phyloP scores from a whole-genome alignment of 1,139 yeast genomes.

The Lodderomyces margitis region DNA sequence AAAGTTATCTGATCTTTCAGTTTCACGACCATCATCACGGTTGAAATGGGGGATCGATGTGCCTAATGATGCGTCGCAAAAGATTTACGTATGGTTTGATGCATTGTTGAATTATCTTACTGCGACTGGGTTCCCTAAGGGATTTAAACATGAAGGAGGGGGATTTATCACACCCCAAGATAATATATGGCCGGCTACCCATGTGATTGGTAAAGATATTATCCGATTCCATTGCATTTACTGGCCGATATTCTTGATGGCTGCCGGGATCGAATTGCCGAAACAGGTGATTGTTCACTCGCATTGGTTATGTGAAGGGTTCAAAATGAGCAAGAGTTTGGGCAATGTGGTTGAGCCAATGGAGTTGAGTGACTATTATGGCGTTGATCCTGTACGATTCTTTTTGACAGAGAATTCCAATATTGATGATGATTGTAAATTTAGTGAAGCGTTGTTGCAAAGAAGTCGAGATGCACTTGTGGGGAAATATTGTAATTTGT shows the following conservation, averaged over 20 bases:
- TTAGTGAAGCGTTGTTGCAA: constrained; percentile 57
- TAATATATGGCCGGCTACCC: constrained; percentile 63
- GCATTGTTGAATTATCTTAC: constrained; percentile 87
- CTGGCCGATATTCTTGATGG: constrained; percentile 93
- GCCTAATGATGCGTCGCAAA: constrained; percentile 75
- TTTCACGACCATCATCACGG: constrained; percentile 78
- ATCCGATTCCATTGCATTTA: constrained; percentile 83
- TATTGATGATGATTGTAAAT: constrained; percentile 76
- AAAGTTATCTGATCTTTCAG: constrained; percentile 64
- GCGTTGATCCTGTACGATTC: constrained; percentile 72
- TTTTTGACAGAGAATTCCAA: constrained; percentile 76
- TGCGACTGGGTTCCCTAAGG: constrained; percentile 60
- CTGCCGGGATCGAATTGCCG: constrained; percentile 73
- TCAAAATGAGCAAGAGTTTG: constrained; percentile 88
- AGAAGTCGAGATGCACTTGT: constrained; percentile 64
- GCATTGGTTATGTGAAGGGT: constrained; percentile 90
- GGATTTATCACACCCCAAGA: constrained; percentile 13
- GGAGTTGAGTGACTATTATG: constrained; percentile 56
- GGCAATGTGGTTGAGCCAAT: constrained; percentile 97
- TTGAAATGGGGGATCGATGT: constrained; percentile 90
- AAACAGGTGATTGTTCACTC: constrained; percentile 81
- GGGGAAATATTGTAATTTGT: constrained; percentile 80
- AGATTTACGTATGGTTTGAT: constrained; percentile 95
- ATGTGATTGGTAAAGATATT: constrained; percentile 90
- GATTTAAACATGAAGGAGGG: constrained; percentile 13